A percentile compares a stretch with the other conserved stretches of the same genome.
phyloP scores from a whole-genome alignment of 176 grass and related monocot species.

The Poa annua region DNA sequence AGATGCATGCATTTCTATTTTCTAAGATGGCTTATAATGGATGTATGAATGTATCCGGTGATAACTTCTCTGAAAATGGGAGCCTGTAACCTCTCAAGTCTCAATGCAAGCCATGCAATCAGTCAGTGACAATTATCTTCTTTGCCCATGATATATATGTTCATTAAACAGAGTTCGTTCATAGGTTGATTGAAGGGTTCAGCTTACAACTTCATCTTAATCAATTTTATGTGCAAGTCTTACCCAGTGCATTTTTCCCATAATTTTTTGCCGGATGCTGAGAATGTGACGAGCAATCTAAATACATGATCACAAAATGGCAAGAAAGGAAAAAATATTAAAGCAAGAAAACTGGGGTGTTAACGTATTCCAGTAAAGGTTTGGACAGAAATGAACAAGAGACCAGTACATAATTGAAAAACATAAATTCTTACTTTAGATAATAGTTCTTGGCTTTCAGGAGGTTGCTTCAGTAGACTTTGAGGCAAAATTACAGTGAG shows the following conservation, averaged over 20 bases:
- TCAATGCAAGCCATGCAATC: no score
- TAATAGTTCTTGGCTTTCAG: conserved; percentile 93
- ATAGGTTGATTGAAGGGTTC: conserved; percentile 22
- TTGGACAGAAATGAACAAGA: no score
- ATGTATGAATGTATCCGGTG: no score
- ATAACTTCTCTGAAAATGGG: no score
- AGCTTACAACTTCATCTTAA: conserved; percentile 1
- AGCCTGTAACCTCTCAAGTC: no score
- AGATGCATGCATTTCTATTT: no score
- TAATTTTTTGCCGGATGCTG: neutral
- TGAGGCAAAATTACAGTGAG: conserved; percentile 99
- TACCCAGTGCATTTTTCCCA: neutral
- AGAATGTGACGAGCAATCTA: neutral
- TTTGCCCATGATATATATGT: neutral
- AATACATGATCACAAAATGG: neutral
- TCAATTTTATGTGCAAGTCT: neutral
- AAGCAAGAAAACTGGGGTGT: neutral
- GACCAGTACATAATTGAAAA: no score
- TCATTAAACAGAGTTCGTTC: neutral
- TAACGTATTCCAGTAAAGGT: neutral
- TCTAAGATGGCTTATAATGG: no score
- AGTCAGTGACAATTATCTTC: no score
- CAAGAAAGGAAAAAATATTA: neutral
- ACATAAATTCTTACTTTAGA: conserved; percentile 78
- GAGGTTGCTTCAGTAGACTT: conserved; percentile 90